Evolutionary conservation across 306 rosid species (phyloP).

Genomic region (Cicer arietinum): DNA sequence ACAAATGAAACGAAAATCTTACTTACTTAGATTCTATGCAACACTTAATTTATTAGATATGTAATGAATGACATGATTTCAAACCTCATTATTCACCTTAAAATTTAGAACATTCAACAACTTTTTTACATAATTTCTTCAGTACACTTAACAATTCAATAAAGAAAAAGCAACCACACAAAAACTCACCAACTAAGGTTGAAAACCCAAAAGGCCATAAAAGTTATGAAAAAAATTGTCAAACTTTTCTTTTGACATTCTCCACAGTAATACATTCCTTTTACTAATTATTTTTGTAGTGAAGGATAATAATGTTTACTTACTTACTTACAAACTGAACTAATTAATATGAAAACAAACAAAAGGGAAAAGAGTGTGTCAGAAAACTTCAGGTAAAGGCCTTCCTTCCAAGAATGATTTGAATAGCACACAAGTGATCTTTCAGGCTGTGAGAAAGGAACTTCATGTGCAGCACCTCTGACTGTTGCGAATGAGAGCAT

Average conservation of each 20-base stretch:
- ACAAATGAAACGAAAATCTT: too few relatives aligned
- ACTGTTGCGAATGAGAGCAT: constrained; percentile 89
- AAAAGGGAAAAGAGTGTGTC: constrained; percentile 42
- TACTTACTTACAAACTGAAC: constrained; percentile 49
- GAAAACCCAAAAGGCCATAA: constrained; percentile 16
- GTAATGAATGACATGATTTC: neutral
- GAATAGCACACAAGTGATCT: constrained; percentile 86
- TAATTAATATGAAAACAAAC: neutral
- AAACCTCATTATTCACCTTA: neutral
- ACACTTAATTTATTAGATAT: neutral
- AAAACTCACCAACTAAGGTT: constrained; percentile 29
- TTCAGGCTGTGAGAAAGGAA: constrained; percentile 96
- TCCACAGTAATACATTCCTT: constrained; percentile 51
- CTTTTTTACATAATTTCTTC: constrained; percentile 44
- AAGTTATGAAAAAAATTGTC: constrained; percentile 15
- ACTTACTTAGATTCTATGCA: neutral
- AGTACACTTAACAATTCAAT: constrained; percentile 39
- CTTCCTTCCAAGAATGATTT: constrained; percentile 75
- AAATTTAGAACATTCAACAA: neutral
- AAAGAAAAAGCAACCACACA: constrained; percentile 38
- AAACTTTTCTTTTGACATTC: constrained; percentile 43
- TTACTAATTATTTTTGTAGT: constrained; percentile 45
- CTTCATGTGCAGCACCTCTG: constrained; percentile 98
- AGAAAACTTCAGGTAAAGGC: constrained; percentile 77
- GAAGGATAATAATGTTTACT: constrained; percentile 25